Conservation (phyloP, 805 yeast genomes). For the Ogataea allantospora region DNA sequence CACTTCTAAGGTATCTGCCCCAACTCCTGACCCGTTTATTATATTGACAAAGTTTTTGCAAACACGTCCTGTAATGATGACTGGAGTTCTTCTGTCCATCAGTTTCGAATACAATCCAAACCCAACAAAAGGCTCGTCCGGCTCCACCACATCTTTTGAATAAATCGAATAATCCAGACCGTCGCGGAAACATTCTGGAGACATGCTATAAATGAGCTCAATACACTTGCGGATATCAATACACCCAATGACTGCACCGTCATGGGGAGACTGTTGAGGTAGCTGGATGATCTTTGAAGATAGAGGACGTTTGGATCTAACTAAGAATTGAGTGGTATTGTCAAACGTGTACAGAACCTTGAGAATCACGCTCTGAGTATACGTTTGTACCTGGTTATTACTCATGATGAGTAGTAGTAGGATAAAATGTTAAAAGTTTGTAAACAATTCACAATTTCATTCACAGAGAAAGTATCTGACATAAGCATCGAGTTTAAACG, state of each 20-base stretch:
- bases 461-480: constrained; percentile 3
- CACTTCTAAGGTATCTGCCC: constrained; percentile 52
- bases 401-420: constrained; percentile 14
- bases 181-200: constrained; percentile 44
- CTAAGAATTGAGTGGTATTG: constrained; percentile 41
- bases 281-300: constrained; percentile 42
- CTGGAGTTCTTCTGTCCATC: constrained; percentile 23
- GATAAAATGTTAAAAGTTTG: constrained; percentile 2
- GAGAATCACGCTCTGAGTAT: constrained; percentile 28
- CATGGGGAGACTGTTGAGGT: constrained; percentile 40
- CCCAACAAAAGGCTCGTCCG: constrained; percentile 51
- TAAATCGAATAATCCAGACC: constrained; percentile 43
- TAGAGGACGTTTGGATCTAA: constrained; percentile 37
- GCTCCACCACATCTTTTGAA: constrained; percentile 48
- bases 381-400: constrained; percentile 23
- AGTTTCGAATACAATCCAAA: constrained; percentile 41
- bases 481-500: constrained; percentile 9
- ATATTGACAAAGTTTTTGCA: constrained; percentile 53
- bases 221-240: constrained; percentile 45
- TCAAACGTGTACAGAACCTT: constrained; percentile 44
- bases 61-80: constrained; percentile 53
- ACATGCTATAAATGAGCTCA: constrained; percentile 43
- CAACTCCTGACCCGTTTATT: constrained; percentile 37
- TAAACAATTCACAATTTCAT: constrained; percentile 9
- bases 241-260: constrained; percentile 42